Evolutionary conservation across 1,139 yeast genomes (phyloP).

Genomic region (Yamadazyma blattariae): DNA sequence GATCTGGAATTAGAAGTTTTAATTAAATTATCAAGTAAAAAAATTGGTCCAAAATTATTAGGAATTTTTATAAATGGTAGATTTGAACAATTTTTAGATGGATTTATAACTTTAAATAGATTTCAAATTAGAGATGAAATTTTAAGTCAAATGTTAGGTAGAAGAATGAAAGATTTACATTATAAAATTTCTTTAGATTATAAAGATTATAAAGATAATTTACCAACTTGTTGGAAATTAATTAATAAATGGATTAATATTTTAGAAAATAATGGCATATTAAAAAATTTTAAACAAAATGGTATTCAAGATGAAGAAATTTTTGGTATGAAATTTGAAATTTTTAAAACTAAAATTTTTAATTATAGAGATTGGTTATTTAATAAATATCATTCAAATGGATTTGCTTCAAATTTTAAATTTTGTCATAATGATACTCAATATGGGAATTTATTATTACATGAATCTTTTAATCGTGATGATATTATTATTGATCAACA

Average conservation of each 20-base stretch:
- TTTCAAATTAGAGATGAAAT: constrained; percentile 72
- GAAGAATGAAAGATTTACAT: constrained; percentile 95
- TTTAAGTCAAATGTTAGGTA: constrained; percentile 80
- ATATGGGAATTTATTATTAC: constrained; percentile 80
- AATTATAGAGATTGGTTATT: constrained; percentile 65
- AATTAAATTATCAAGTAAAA: constrained; percentile 67
- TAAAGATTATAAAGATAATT: constrained; percentile 38
- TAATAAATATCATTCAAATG: constrained; percentile 44
- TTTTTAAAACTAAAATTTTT: constrained; percentile 46
- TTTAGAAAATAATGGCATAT: constrained; percentile 40
- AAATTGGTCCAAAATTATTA: constrained; percentile 83
- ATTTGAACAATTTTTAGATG: constrained; percentile 84
- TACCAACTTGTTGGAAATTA: constrained; percentile 67
- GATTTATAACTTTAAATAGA: constrained; percentile 71
- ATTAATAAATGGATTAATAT: constrained; percentile 69
- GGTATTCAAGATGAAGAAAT: constrained; percentile 36
- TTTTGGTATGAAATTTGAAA: constrained; percentile 46
- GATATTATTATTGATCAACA: constrained; percentile 31
- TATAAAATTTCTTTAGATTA: constrained; percentile 72
- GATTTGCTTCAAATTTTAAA: constrained; percentile 49
- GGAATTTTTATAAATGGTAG: constrained; percentile 92
- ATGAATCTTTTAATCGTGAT: constrained; percentile 31
- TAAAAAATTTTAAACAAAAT: constrained; percentile 24
- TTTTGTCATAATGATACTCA: constrained; percentile 97
- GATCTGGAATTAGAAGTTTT: constrained; percentile 73